phyloP scores from a whole-genome alignment of 1,284 basidiomycete species.

The Cryptococcus hybrid region DNA sequence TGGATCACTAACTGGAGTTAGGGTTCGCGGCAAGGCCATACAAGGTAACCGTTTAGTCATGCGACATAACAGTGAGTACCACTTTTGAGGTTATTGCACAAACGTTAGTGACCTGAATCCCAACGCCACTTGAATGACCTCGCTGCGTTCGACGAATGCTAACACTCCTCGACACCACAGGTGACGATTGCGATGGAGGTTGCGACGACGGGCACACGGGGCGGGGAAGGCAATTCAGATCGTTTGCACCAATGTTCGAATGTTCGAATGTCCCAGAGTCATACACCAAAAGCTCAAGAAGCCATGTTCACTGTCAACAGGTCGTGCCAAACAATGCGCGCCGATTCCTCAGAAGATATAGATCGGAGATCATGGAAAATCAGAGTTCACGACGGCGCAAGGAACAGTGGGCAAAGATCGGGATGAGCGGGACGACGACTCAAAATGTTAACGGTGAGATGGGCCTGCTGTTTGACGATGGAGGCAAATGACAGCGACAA shows the following conservation, averaged over 20 bases:
- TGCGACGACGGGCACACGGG: conserved; percentile 15
- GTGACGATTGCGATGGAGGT: background rate
- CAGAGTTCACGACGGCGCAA: conserved; percentile 3
- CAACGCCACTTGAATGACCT: conserved; percentile 31
- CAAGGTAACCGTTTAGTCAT: background rate
- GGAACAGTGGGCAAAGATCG: background rate
- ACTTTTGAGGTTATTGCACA: background rate
- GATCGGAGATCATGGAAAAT: conserved; percentile 7
- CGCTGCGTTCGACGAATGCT: conserved; percentile 14
- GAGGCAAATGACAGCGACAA: background rate
- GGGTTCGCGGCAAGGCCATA: background rate
- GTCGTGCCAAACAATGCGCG: conserved; percentile 1
- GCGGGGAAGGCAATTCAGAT: conserved; percentile 27
- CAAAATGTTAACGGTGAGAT: background rate
- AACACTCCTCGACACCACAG: conserved; percentile 7
- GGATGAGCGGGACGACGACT: conserved; percentile 1
- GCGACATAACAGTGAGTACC: background rate
- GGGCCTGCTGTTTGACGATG: background rate
- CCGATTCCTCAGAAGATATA: conserved; percentile 5
- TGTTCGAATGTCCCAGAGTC: background rate
- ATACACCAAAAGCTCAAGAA: background rate
- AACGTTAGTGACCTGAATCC: conserved; percentile 14
- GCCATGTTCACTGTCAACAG: background rate
- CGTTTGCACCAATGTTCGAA: conserved; percentile 1
- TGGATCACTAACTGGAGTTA: conserved; percentile 6